These are phyloP conservation scores for Yamadazyma songkhlaensis DNA, from an alignment of 1,139 yeast genomes.

Conservation along the genomic window DNA sequence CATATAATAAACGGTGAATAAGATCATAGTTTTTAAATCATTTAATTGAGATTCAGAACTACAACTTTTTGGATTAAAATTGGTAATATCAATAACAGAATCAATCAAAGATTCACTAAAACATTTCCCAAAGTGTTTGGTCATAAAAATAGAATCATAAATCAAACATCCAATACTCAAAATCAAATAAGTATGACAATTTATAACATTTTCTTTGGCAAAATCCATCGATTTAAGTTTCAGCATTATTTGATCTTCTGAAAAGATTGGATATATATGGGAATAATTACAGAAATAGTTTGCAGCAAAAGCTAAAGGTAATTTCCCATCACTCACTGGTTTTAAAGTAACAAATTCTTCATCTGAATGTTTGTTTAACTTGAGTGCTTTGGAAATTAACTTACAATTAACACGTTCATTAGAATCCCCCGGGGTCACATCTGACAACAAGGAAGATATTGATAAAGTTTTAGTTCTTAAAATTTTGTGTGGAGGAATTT, in stretches of 20 bases:
- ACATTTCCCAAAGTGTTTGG: constrained; percentile 21
- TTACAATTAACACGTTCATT: constrained; percentile 1
- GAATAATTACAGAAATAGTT: constrained; percentile 40
- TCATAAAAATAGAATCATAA: constrained; percentile 27
- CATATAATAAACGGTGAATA: constrained; percentile 31
- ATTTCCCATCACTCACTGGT: constrained; percentile 23
- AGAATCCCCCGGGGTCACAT: constrained; percentile 1
- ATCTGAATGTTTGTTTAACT: constrained; percentile 13
- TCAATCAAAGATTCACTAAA: constrained; percentile 34
- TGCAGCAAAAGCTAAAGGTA: constrained; percentile 30
- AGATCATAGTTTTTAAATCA: constrained; percentile 25
- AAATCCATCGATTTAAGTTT: constrained; percentile 28
- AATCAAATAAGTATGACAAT: constrained; percentile 36
- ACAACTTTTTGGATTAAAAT: constrained; percentile 19
- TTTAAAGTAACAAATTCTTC: constrained; percentile 40
- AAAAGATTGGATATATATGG: constrained; percentile 35
- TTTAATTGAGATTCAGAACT: constrained; percentile 17
- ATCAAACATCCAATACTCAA: constrained; percentile 41
- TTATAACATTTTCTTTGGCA: constrained; percentile 33
- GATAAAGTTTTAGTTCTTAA: constrained; percentile 17
- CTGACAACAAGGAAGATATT: constrained; percentile 18
- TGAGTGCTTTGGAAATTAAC: neutral
- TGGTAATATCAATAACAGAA: constrained; percentile 33
- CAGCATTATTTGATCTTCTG: constrained; percentile 19
- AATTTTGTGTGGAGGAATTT: constrained; percentile 3